Base-by-base conservation (phyloP, 1,284 basidiomycete species). In the Boletus subluridellus region DNA sequence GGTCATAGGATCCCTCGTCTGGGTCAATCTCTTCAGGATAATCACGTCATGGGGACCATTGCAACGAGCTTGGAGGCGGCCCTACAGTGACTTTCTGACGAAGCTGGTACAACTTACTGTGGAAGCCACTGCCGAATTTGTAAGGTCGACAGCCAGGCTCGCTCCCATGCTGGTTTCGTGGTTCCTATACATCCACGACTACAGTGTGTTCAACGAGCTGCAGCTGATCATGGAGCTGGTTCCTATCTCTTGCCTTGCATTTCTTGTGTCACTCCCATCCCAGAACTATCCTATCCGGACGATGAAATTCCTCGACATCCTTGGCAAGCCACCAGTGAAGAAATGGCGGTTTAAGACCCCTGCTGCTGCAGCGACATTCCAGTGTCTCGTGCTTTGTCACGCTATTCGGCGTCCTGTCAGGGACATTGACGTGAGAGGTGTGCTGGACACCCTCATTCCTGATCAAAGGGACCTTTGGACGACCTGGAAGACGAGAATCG, bases 271-370 rank as follows among this genome's bases (percentile, higher is more conserved):
- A 5, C 11, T 59, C 3, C 39, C 59, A 24, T 45, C 51, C 14
- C 35, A 14, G n/a, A 28, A 50, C 5, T 57, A 60, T 39, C 58
- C 49, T 14, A 38, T 63, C n/a, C 52, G 46, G 11, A 30, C 46
- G 5, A 35, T 45, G 1, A 63, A 55, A 46, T 17, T 60, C n/a
- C 41, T 63, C n/a, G 41, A 60, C 5, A 42, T 51, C 6, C 57
- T 63, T 12, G 52, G 62, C 2, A 39, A 54, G 1, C 62, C 62
- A n/a, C 51, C 2, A 1, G 46, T 61, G 15, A 28, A 28, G 26
- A 28, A 28, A 28, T 28, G 26, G 26, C 26, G 2, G 26, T 28
- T 28, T 2, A 28, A 28, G 2, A 4, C 26, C 26, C 26, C 26
- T 5, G 26, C 26, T 28, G 26, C 26, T 28, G 26, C 26, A 28